Evolutionary conservation across 495 filamentous ascomycete genomes (phyloP).

Genomic region (Collariella sp.): DNA sequence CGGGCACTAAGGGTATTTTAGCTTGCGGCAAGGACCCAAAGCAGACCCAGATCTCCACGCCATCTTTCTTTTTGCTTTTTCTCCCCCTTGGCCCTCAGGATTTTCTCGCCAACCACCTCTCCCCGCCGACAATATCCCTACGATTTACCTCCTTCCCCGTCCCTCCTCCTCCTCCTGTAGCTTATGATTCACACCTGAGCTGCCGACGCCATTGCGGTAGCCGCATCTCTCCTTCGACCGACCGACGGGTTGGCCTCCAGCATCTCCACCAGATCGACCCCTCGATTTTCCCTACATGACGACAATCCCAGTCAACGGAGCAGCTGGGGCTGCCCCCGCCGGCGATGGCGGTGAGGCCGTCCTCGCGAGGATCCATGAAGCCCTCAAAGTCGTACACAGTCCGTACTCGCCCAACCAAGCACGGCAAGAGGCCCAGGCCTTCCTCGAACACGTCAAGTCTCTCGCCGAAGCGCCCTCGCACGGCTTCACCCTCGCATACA

Average conservation of each 20-base stretch:
- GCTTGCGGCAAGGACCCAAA: not conserved
- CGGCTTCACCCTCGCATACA: slow-evolving; percentile 76
- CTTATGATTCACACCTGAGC: slow-evolving; percentile 4
- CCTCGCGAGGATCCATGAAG: slow-evolving; percentile 59
- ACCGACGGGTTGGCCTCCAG: not conserved
- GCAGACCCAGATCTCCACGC: not conserved
- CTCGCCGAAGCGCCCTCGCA: slow-evolving; percentile 68
- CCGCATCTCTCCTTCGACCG: not conserved
- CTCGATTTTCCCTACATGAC: slow-evolving; percentile 5
- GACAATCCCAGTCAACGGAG: slow-evolving; percentile 23
- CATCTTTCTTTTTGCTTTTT: not conserved
- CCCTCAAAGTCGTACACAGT: slow-evolving; percentile 77
- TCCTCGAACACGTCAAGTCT: slow-evolving; percentile 75
- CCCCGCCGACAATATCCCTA: not conserved
- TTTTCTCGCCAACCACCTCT: not conserved
- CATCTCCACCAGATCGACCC: not conserved
- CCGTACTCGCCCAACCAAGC: slow-evolving; percentile 71
- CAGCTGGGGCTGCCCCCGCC: slow-evolving; percentile 6
- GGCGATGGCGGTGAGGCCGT: slow-evolving; percentile 22
- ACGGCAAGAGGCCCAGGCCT: slow-evolving; percentile 73
- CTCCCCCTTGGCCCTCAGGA: not conserved
- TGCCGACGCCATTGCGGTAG: slow-evolving; percentile 5
- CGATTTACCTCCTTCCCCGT: not conserved
- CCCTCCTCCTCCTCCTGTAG: not conserved
- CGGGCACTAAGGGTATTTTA: not conserved